Conservation (phyloP, 2,329 filamentous ascomycete species). For the Xylaria sp. region DNA sequence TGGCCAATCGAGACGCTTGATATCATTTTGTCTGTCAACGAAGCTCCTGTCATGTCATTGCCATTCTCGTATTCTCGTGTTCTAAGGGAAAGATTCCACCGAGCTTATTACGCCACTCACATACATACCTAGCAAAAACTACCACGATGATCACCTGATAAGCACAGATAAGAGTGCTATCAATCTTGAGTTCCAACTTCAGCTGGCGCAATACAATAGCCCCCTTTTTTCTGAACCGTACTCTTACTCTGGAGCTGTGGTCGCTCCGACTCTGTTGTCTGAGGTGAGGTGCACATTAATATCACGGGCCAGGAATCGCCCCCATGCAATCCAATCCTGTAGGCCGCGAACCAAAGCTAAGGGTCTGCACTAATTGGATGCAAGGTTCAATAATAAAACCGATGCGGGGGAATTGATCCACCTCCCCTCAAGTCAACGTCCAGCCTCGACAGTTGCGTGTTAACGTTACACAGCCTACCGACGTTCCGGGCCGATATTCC, state of each 20-base stretch:
- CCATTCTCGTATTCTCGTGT: conserved; percentile 9
- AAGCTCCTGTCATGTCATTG: conserved; percentile 7
- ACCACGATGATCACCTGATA: not conserved
- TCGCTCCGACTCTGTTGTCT: conserved; percentile 1
- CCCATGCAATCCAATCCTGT: conserved; percentile 17
- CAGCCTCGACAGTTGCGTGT: conserved; percentile 9
- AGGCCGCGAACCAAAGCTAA: not conserved
- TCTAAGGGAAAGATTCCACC: not conserved
- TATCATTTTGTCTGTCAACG: not conserved
- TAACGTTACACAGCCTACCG: conserved; percentile 28
- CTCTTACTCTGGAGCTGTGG: not conserved
- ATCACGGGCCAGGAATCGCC: not conserved
- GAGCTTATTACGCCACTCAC: conserved; percentile 16
- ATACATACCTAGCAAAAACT: not conserved
- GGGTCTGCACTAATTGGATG: not conserved
- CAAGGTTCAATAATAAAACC: not conserved
- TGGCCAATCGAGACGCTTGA: not conserved
- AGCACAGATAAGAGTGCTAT: not conserved
- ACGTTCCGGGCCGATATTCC: not conserved
- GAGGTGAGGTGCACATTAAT: not conserved
- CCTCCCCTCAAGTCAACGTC: conserved; percentile 2
- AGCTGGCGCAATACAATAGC: conserved; percentile 3
- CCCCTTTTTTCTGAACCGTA: too few species aligned
- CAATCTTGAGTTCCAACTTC: not conserved
- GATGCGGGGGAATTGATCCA: conserved; percentile 26